Conservation (phyloP, 805 yeast species). For the Blastobotrys muscicola region DNA sequence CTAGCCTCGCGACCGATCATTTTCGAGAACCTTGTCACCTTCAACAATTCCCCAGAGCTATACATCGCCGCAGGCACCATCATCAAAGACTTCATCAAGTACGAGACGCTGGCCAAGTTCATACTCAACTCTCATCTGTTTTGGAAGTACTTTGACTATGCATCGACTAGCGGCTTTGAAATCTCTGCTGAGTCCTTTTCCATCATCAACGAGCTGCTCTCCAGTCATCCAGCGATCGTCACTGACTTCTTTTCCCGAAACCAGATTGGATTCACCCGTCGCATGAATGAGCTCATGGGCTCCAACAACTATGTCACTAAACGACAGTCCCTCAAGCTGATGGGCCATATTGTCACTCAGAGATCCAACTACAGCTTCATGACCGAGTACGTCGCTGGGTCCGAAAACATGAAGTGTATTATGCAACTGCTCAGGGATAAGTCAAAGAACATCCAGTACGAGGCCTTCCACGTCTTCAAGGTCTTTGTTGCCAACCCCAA, state of each 20-base stretch:
- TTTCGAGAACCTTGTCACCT: slow-evolving; percentile 49
- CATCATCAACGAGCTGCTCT: slow-evolving; percentile 60
- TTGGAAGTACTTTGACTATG: slow-evolving; percentile 79
- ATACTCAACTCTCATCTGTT: slow-evolving; percentile 51
- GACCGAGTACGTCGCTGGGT: slow-evolving; percentile 66
- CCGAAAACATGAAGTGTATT: slow-evolving; percentile 73
- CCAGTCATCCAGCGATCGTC: slow-evolving; percentile 58
- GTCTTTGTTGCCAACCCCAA: slow-evolving; percentile 95
- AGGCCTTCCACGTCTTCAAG: slow-evolving; percentile 89
- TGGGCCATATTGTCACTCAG: slow-evolving; percentile 61
- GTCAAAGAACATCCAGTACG: slow-evolving; percentile 79
- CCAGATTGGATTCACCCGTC: slow-evolving; percentile 46
- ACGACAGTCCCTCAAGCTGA: slow-evolving; percentile 71
- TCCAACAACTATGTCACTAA: slow-evolving; percentile 84
- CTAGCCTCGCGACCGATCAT: slow-evolving; percentile 58
- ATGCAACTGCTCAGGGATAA: slow-evolving; percentile 84
- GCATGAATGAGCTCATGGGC: slow-evolving; percentile 60
- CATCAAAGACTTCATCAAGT: slow-evolving; percentile 74
- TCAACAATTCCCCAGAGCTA: slow-evolving; percentile 65
- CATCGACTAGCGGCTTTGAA: slow-evolving; percentile 71
- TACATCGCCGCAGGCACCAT: slow-evolving; percentile 71
- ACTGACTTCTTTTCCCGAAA: slow-evolving; percentile 58
- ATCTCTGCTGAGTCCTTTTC: slow-evolving; percentile 83
- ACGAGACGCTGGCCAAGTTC: slow-evolving; percentile 56
- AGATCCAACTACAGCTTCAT: slow-evolving; percentile 64